phyloP scores from a whole-genome alignment of 768 basidiomycete species.

The Leccinum subtestaceum region DNA sequence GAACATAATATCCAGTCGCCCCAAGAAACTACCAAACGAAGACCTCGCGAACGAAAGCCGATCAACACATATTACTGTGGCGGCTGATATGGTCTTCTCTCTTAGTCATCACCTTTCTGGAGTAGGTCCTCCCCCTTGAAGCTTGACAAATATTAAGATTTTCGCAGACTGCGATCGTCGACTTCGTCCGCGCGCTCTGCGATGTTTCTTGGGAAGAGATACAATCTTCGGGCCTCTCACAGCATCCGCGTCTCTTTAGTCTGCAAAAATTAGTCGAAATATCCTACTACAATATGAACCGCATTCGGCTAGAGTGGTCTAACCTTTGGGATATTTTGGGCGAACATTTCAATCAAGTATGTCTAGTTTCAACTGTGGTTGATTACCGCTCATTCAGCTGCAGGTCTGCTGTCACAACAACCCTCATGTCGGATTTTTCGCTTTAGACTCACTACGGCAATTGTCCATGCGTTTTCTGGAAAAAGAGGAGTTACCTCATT shows the following conservation, averaged over 20 bases:
- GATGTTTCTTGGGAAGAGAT: slow-evolving; percentile 99
- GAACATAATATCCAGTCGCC: slow-evolving; percentile 28
- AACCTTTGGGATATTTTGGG: slow-evolving; percentile 97
- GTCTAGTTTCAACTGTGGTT: background rate
- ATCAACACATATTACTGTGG: slow-evolving; percentile 97
- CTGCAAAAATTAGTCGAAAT: slow-evolving; percentile 98
- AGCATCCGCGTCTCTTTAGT: slow-evolving; percentile 93
- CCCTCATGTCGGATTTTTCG: slow-evolving; percentile 94
- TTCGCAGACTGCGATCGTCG: slow-evolving; percentile 86
- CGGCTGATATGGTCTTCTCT: slow-evolving; percentile 99
- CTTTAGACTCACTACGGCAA: slow-evolving; percentile 93
- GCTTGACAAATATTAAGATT: slow-evolving; percentile 8
- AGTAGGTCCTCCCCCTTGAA: slow-evolving; percentile 47
- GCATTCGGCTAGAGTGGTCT: slow-evolving; percentile 98
- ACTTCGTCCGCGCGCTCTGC: slow-evolving; percentile 93
- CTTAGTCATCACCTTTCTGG: slow-evolving; percentile 92
- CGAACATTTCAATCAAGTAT: slow-evolving; percentile 96
- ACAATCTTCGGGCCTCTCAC: slow-evolving; percentile 91
- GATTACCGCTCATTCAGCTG: slow-evolving; percentile 10
- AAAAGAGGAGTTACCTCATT: slow-evolving; percentile 96
- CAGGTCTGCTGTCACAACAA: slow-evolving; percentile 99
- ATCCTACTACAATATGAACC: slow-evolving; percentile 98
- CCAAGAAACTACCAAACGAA: slow-evolving; percentile 74
- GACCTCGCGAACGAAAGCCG: slow-evolving; percentile 96
- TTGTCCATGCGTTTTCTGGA: slow-evolving; percentile 98